Base-by-base conservation (phyloP, 2,329 filamentous ascomycete species). In the Ophiostoma angusticollis region DNA sequence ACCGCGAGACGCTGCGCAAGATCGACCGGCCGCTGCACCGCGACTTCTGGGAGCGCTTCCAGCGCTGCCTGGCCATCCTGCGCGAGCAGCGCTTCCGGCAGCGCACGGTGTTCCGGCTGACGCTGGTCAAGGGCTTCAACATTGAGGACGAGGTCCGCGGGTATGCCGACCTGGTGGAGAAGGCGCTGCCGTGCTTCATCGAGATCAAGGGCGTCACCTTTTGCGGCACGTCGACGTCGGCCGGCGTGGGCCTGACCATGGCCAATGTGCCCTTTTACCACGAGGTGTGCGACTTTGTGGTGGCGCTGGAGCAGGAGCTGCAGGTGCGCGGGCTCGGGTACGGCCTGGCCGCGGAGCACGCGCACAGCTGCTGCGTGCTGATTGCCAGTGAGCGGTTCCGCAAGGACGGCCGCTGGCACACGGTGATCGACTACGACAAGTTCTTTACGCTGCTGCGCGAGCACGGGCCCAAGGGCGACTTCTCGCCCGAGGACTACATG, bases 121-220 rank as follows among this genome's bases (percentile, higher is more conserved):
- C 89, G 0, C 77, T 98, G 2, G 91, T 96, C 55, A 96, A 96
- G 63, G 89, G 87, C 3, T 96, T 98, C 72, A 96, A 98, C 56
- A 77, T 96, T 47, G 89, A 94, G 18, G 87, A 94, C 50, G 91
- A 95, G 59, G 85, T 80, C 6, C 73, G 80, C 47, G 89, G 89
- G 5, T 96, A 98, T 54, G 89, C 89, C 0, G 78, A 84, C 52
- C 75, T 96, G 2, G 82, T 96, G 14, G 83, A 87, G 54, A 77
- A 78, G 48, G 87, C 82, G 1, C 67, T 94, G 17, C 89, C 89
- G 0, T 89, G 84, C 57, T 94, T 96, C 54, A 77, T 96, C 35
- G 89, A 96, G 64, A 73, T 96, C 58, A 96, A 96, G 64, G 89
- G 89, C 39, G 89, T 96, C 27, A 96, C 89, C 1, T 96, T 91